Base-by-base conservation (phyloP, 768 basidiomycete genomes). In the Porphyrellus cyaneotinctus region DNA sequence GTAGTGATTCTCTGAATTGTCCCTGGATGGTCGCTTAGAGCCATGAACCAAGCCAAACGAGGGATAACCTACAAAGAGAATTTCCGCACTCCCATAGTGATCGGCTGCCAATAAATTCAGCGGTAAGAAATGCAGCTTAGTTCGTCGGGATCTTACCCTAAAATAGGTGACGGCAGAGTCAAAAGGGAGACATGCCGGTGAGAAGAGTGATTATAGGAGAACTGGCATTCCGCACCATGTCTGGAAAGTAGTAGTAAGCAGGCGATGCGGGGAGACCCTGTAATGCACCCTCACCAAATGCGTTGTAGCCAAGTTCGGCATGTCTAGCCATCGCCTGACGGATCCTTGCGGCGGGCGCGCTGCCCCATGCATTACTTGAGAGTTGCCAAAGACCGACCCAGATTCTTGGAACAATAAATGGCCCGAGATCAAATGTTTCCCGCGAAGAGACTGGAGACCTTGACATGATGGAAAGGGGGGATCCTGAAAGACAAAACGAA, bases 301-400 rank as follows among this genome's bases (percentile, higher is more conserved):
- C 77, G 49, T 71, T 72, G 57, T 75, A 81, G 26, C 82, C 81
- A 20, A 69, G 68, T 46, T 82, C 76, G 47, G 79, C 78, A 60
- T 89, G 81, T 23, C 75, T 78, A 17, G 66, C 71, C 87, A 92
- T 89, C 36, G 79, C 83, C 56, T 78, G 73, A 47, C 83, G 81
- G 52, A 92, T 78, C 61, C 81, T 83, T 28, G 77, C 59, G 1
- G 81, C 80, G 0, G 86, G 75, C 2, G 86, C 86, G 43, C 79
- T 85, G 18, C 91, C 90, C 90, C 90, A 92, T 3, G 89, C 88
- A 46, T 84, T 87, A 63, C 87, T 87, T 12, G 90, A 90, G 33
- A 92, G 79, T 56, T 92, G 91, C 90, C 90, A 92, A 4, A 92
- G 77, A 11, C 88, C 88, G 8, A 78, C 80, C 84, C 86, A 88